A percentile compares a stretch with the other conserved stretches of the same genome.
phyloP scores from a whole-genome alignment of 2,329 filamentous ascomycete genomes.

The Aureobasidium sp. region DNA sequence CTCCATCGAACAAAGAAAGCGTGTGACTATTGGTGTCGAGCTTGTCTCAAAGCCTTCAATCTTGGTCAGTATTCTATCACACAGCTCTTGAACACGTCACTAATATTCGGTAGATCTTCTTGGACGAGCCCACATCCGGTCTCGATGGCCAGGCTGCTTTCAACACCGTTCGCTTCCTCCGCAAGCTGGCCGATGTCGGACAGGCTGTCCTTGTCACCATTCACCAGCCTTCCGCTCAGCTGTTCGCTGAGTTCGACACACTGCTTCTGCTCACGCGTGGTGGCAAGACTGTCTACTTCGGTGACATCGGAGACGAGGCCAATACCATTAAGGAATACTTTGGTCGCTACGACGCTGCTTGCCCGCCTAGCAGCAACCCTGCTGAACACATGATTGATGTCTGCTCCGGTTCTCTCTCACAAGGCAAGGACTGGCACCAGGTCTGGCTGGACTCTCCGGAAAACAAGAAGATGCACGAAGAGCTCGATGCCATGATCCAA shows the following conservation, averaged over 20 bases:
- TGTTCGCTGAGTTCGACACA: conserved; percentile 61
- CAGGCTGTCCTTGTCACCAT: conserved; percentile 65
- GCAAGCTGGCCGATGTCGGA: conserved; percentile 58
- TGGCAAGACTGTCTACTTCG: conserved; percentile 61
- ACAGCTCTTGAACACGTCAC: too few species aligned
- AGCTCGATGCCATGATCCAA: conserved; percentile 36
- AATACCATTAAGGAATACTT: conserved; percentile 44
- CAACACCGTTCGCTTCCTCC: conserved; percentile 58
- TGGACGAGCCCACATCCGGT: conserved; percentile 51
- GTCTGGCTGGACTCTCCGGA: conserved; percentile 36
- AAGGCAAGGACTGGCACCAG: conserved; percentile 40
- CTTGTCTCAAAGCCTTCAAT: conserved; percentile 53
- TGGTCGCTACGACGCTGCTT: conserved; percentile 46
- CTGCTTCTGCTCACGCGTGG: conserved; percentile 59
- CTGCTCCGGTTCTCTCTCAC: conserved; percentile 39
- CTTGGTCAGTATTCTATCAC: conserved; percentile 26
- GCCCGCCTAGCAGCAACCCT: conserved; percentile 46
- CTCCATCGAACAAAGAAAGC: conserved; percentile 48
- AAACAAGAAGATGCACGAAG: conserved; percentile 30
- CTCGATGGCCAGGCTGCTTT: conserved; percentile 64
- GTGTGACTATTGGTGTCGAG: conserved; percentile 51
- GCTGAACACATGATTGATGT: conserved; percentile 48
- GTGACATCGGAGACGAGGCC: conserved; percentile 44
- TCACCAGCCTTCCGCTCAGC: conserved; percentile 60
- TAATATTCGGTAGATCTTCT: conserved; percentile 40